Base-by-base conservation (phyloP, 371 early-diverging fungal genomes). In the Parasitella parasitica region DNA sequence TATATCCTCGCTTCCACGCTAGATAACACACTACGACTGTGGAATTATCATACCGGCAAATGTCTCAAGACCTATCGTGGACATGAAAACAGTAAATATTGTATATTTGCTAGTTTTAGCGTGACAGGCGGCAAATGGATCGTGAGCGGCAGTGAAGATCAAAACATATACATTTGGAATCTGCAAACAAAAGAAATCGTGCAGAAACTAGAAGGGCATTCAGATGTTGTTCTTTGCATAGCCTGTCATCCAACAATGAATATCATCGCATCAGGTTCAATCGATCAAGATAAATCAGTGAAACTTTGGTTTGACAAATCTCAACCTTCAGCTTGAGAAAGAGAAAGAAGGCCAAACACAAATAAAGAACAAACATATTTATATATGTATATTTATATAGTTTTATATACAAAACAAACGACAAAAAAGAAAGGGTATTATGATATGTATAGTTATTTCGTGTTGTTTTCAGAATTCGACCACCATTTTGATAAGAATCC, bases 101-200 rank as follows among this genome's bases (percentile, higher is more conserved):
- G 98, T 75, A 86, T 93, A 55, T 95, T 96, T 77, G 90, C 91
- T 28, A 87, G 89, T 46, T 98, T 97, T 66, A 93, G 92, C 50
- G 93, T 96, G 35, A 97, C 97, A 15, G 90, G 91, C 58, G 95
- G 93, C 54, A 94, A 95, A 76, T 96, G 95, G 94, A 95, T 98
- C 54, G 97, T 98, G 24, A 90, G 91, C 54, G 99, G 98, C 6
- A 91, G 92, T 61, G 98, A 98, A 75, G 97, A 98, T 77, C 77
- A 91, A 46, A 77, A 80, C 64, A 86, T 98, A 24, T 97, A 96
- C 69, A 86, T 97, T 65, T 98, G 99, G 99, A 92, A 97, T 73
- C 76, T 98, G 59, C 97, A 98, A 74, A 94, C 89, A 18, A 91
- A 92, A 61, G 93, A 95, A 75, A 84, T 97, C 63, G 95, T 97